phyloP scores from a whole-genome alignment of 331 rosid genomes.

The Rhamnella rubrinervis region DNA sequence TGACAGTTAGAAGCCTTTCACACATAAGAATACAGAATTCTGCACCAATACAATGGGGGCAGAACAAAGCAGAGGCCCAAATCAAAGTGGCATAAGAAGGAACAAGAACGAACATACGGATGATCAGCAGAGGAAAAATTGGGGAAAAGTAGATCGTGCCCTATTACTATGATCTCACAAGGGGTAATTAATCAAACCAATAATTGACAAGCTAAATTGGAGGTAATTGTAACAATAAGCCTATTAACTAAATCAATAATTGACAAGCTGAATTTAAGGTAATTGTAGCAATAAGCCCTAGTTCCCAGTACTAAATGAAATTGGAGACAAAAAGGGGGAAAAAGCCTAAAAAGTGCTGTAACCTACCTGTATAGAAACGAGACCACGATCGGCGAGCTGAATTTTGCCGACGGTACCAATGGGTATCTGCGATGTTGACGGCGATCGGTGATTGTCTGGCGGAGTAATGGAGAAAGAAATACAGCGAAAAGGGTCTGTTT shows the following conservation, averaged over 20 bases:
- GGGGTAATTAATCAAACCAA: constrained; percentile 20
- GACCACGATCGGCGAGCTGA: constrained; percentile 17
- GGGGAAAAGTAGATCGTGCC: constrained; percentile 22
- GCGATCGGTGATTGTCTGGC: constrained; percentile 22
- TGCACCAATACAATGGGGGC: background rate
- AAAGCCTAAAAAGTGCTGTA: constrained; percentile 20
- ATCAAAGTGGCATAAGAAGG: background rate
- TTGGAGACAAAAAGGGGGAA: background rate
- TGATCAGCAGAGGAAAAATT: background rate
- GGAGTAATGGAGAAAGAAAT: background rate
- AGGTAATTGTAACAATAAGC: background rate
- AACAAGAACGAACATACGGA: background rate
- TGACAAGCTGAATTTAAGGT: background rate
- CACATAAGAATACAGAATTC: background rate
- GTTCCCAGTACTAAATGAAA: background rate
- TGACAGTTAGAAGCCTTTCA: no score
- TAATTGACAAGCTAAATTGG: background rate
- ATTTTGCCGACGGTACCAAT: constrained; percentile 12
- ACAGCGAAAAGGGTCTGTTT: background rate
- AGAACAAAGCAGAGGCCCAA: background rate
- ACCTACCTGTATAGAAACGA: constrained; percentile 7
- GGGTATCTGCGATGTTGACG: constrained; percentile 1
- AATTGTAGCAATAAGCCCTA: background rate
- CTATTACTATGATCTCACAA: background rate
- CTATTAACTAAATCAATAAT: background rate